Percentiles rank a stretch among this genome's conserved stretches.
Conservation (phyloP, 2,329 filamentous ascomycete species). For the Cytospora piceae region DNA sequence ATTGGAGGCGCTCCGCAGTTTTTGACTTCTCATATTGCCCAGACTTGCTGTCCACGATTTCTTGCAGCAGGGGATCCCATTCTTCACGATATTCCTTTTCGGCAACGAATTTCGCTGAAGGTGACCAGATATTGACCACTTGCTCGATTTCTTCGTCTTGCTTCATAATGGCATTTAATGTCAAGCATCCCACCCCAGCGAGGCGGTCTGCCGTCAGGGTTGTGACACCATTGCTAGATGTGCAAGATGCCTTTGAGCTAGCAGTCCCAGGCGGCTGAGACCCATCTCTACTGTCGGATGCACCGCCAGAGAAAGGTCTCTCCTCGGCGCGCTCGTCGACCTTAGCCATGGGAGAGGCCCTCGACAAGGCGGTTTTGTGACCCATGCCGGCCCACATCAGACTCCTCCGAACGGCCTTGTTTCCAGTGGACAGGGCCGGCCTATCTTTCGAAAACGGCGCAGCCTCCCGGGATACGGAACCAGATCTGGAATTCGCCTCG, state of each 20-base stretch:
- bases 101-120: slow-evolving; percentile 55
- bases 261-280: slow-evolving; percentile 57
- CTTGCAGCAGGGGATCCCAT: slow-evolving; percentile 74
- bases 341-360: slow-evolving; percentile 57
- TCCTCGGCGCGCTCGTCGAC: slow-evolving; percentile 58
- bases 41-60: slow-evolving; percentile 73
- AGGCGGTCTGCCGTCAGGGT: slow-evolving; percentile 65
- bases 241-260: slow-evolving; percentile 50
- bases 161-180: slow-evolving; percentile 75
- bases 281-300: slow-evolving; percentile 51
- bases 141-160: slow-evolving; percentile 74
- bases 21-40: slow-evolving; percentile 75
- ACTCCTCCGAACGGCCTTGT: slow-evolving; percentile 62
- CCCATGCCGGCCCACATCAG: slow-evolving; percentile 71
- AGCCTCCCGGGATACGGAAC: slow-evolving; percentile 45
- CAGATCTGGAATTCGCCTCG: slow-evolving; percentile 57
- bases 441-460: slow-evolving; percentile 49
- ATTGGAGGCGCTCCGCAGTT: slow-evolving; percentile 74
- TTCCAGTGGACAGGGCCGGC: slow-evolving; percentile 52
- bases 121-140: slow-evolving; percentile 76
- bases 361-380: slow-evolving; percentile 58
- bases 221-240: slow-evolving; percentile 41
- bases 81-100: slow-evolving; percentile 65
- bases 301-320: slow-evolving; percentile 39
- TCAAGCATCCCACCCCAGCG: slow-evolving; percentile 77